These are phyloP conservation scores for Mycena galericulata DNA, from an alignment of 768 basidiomycete genomes.

Conservation along the genomic window DNA sequence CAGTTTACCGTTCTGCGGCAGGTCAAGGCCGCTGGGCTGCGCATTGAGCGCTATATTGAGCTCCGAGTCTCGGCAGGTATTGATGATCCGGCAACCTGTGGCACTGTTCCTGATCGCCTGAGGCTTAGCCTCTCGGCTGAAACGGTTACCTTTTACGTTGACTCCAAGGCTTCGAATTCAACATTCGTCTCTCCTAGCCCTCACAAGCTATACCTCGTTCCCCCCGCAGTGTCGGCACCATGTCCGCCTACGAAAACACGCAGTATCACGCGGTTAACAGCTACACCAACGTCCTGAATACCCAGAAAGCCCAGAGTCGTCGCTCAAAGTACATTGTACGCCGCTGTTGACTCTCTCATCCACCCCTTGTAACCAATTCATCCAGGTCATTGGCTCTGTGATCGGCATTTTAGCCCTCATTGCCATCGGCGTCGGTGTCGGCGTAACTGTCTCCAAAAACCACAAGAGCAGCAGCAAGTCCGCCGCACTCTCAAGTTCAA, in stretches of 20 bases:
- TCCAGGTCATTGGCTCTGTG: constrained; percentile 65
- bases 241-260: constrained; percentile 24
- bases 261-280: constrained; percentile 20
- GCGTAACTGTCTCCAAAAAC: constrained; percentile 72
- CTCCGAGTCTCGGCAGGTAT: no score
- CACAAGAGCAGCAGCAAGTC: constrained; percentile 50
- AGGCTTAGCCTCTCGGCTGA: no score
- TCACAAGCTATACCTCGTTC: neutral
- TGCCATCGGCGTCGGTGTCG: constrained; percentile 53
- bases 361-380: neutral
- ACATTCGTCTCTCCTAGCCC: neutral
- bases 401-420: constrained; percentile 7
- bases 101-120: no score
- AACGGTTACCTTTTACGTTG: no score
- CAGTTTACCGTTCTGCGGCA: no score
- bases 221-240: neutral
- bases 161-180: neutral
- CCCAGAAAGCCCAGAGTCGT: constrained; percentile 35
- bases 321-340: constrained; percentile 72
- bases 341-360: constrained; percentile 32
- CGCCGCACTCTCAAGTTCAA: constrained; percentile 26
- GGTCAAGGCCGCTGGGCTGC: no score
- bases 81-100: no score
- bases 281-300: constrained; percentile 1
- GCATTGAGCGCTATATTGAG: no score